Evolutionary conservation across 371 early-diverging fungal genomes (phyloP).

Genomic region (Syncephalis plumigaleata): DNA sequence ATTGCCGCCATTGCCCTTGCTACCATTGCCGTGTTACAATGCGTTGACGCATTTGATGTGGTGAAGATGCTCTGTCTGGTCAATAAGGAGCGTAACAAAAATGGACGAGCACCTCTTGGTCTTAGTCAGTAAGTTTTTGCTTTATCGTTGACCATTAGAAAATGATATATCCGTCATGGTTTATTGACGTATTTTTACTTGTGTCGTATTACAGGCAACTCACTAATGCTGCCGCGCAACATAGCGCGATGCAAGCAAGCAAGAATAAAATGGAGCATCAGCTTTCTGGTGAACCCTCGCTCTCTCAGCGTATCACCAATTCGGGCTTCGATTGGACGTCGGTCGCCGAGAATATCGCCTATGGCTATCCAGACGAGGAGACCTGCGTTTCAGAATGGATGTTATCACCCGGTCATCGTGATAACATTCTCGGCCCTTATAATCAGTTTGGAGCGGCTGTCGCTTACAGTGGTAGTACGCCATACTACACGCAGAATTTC

Average conservation of each 20-base stretch:
- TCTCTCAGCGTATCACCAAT: slow-evolving; percentile 4
- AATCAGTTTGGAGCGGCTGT: too few relatives aligned
- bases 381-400: slow-evolving; percentile 13
- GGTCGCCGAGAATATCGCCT: slow-evolving; percentile 23
- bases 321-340: slow-evolving; percentile 8
- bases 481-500: too few relatives aligned
- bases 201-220: too few relatives aligned
- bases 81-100: slow-evolving; percentile 3
- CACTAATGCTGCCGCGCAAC: too few relatives aligned
- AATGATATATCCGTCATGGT: too few relatives aligned
- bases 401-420: slow-evolving; percentile 7
- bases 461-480: too few relatives aligned
- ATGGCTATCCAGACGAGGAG: slow-evolving; percentile 9
- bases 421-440: slow-evolving; percentile 4
- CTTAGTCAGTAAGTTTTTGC: neutral
- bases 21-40: too few relatives aligned
- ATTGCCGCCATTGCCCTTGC: too few relatives aligned
- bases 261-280: slow-evolving; percentile 14
- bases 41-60: neutral
- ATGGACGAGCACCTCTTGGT: neutral
- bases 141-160: too few relatives aligned
- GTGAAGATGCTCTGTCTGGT: slow-evolving; percentile 5
- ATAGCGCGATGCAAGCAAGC: neutral
- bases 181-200: too few relatives aligned
- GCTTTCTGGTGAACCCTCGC: slow-evolving; percentile 3